These are phyloP conservation scores for Leccinum obscurum DNA, from an alignment of 768 basidiomycete genomes.

Conservation along the genomic window DNA sequence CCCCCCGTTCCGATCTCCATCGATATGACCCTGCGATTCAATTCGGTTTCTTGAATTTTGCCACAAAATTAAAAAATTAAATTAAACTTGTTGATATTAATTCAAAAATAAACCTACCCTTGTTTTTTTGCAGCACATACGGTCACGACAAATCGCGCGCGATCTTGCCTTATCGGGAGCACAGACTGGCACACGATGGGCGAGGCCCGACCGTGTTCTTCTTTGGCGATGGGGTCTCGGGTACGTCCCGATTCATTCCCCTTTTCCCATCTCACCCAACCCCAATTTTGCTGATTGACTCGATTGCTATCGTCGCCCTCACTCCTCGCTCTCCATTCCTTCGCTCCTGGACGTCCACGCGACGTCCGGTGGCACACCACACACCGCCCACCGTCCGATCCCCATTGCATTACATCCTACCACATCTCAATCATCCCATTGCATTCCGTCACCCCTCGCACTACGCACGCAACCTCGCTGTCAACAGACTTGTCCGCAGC, in stretches of 20 bases:
- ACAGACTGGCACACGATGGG: constrained; percentile 28
- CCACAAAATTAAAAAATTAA: no score
- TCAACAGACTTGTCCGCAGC: constrained; percentile 89
- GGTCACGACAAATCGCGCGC: constrained; percentile 98
- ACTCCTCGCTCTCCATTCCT: neutral
- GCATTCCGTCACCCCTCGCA: neutral
- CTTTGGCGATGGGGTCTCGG: constrained; percentile 97
- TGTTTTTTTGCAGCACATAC: constrained; percentile 48
- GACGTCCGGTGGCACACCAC: neutral
- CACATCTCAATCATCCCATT: neutral
- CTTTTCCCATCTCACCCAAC: neutral
- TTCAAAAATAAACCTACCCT: neutral
- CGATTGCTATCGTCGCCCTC: neutral
- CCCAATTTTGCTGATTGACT: neutral
- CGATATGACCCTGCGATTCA: neutral
- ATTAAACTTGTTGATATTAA: neutral
- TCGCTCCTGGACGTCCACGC: neutral
- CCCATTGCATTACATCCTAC: neutral
- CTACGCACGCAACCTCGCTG: neutral
- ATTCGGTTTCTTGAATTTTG: neutral
- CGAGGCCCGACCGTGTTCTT: constrained; percentile 80
- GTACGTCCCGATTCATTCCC: constrained; percentile 40
- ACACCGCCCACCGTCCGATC: neutral
- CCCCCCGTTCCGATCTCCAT: neutral
- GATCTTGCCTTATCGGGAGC: constrained; percentile 79